Base-by-base conservation (phyloP, 1,284 basidiomycete species). In the Phenoliferia sp. region DNA sequence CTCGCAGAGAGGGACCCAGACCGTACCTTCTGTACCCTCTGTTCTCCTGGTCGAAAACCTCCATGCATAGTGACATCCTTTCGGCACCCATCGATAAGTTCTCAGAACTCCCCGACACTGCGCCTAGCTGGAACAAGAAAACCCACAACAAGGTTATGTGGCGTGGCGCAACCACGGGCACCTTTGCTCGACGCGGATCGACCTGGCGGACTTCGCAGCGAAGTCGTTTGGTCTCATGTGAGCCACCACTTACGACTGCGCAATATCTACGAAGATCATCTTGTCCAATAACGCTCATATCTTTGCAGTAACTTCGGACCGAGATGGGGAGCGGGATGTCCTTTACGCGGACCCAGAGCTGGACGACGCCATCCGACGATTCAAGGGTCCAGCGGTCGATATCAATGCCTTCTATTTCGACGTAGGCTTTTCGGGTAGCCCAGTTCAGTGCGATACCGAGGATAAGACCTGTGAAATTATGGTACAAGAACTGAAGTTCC, bases 101-200 rank as follows among this genome's bases (percentile, higher is more conserved):
- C 62, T 72, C 64, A 54, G 52, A 36, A 17, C 58, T 61, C 29
- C 66, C 73, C 19, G 75, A 72, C 22, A 64, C 36, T 26, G 69
- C 70, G 52, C 69, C 55, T 77, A 76, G 36, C 19, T 83, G 82
- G 81, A 77, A 80, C 77, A 72, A 76, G 55, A 75, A 80, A 54
- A 79, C 80, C 68, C 68, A 70, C 29, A 70, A 77, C 65, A 79
- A 78, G 70, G 73, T 77, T 2, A 75, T 75, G 3, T 77, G 76
- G 80, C 76, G 81, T 32, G 81, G 81, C 0, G 77, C 80, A 17
- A 77, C 79, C 19, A 81, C 79, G 2, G 81, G 81, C 6, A 34
- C 59, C 15, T 69, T 60, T 32, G 39, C 57, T 57, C 62, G 59
- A 6, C 62, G 50, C 28, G 65, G 61, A 7, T 60, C 57, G 15